Evolutionary conservation across 306 rosid species (phyloP), one percentile per base, ranked within the genome.

Genomic region (Betula pendula): DNA sequence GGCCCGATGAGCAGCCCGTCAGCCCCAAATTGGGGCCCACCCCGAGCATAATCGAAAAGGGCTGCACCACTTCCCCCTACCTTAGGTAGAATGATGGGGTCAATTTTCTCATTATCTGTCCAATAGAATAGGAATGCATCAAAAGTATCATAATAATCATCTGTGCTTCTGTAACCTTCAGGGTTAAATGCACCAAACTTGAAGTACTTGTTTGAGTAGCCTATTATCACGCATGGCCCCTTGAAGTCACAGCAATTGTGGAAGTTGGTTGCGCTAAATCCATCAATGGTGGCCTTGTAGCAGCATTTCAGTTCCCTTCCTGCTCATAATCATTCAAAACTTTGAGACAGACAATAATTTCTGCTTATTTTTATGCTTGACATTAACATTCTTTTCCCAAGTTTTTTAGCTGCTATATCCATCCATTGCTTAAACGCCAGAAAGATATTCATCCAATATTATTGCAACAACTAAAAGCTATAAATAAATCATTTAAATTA

Each of bases 171-270:
- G 27, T 90, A 92, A 42, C 97, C 99, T 83, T 92, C 97, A 14
- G 99, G 97, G 59, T 82, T 95, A 73, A 95, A 92, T 63, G 97
- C 99, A 45, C 97, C 97, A 82, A 95, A 95, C 87, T 95, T 95
- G 87, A 95, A 90, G 69, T 87, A 80, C 76, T 90, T 83, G 88
- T 86, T 73, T 75, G 96, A 88, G 84, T 92, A 90, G 43, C 99
- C 97, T 43, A 95, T 88, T 48, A 92, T 88, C 63, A 93, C 96
- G 70, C 97, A 89, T 45, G 97, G 97, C 12, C 99, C 99, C 78
- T 95, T 95, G 80, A 95, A 95, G 56, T 95, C 96, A 65, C 97
- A 88, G 66, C 81, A 88, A 17, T 81, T 86, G 67, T 95, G 97
- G 89, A 90, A 92, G 73, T 78, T 82, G 4, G 89, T 73, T 2